Conservation (phyloP, 345 rosid species). For the Zanthoxylum bungeanum region DNA sequence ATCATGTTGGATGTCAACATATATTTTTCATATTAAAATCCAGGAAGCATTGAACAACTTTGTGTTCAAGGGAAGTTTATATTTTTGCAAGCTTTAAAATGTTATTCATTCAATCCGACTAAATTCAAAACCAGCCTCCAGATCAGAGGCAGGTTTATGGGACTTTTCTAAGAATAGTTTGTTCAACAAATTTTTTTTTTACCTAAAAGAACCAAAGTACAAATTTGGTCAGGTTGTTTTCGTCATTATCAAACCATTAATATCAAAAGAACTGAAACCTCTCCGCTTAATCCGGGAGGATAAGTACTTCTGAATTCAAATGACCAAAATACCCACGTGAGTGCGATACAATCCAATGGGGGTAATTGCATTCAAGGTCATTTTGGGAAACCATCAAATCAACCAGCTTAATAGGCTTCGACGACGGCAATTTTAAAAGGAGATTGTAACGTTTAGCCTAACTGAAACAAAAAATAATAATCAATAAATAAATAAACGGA, state of each 20-base stretch:
- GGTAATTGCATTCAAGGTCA: constrained; percentile 1
- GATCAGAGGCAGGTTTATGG: not conserved
- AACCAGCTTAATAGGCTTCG: not conserved
- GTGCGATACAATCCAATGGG: not conserved
- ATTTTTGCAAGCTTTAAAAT: not conserved
- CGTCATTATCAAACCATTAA: not conserved
- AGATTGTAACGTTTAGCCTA: constrained; percentile 4
- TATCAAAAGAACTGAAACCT: constrained; percentile 13
- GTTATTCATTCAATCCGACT: not conserved
- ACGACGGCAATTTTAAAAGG: constrained; percentile 17
- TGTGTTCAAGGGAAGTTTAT: not conserved
- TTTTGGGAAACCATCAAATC: not conserved
- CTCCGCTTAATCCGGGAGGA: constrained; percentile 23
- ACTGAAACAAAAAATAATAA: not conserved
- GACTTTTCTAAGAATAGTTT: not conserved
- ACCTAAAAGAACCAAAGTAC: not conserved
- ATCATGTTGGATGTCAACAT: not conserved
- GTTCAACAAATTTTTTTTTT: too few species aligned
- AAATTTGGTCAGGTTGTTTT: not conserved
- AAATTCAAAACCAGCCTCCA: not conserved
- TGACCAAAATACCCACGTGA: constrained; percentile 12
- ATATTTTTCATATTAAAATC: not conserved
- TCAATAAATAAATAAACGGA: not conserved
- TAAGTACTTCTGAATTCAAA: not conserved
- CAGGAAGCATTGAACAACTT: not conserved